Conservation (phyloP, 2,329 filamentous ascomycete species). For the Fusarium sp. region DNA sequence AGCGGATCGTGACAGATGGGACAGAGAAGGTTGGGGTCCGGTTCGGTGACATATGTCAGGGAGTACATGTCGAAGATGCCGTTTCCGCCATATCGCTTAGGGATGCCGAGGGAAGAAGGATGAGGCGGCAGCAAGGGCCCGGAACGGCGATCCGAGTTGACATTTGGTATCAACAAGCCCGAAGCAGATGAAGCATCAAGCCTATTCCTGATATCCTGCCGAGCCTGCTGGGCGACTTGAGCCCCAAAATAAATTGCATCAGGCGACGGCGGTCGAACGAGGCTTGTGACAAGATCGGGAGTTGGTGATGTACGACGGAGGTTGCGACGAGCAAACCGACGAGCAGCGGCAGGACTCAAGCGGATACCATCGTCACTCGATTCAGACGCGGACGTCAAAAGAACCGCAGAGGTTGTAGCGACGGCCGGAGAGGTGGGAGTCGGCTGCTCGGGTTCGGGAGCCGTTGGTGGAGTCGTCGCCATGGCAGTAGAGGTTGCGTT, state of each 20-base stretch:
- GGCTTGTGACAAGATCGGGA: slow-evolving; percentile 54
- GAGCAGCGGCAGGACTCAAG: slow-evolving; percentile 50
- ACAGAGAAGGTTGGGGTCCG: slow-evolving; percentile 62
- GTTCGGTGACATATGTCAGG: slow-evolving; percentile 56
- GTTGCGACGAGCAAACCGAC: slow-evolving; percentile 52
- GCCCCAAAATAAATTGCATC: slow-evolving; percentile 49
- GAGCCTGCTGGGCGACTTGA: slow-evolving; percentile 40
- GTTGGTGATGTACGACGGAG: slow-evolving; percentile 51
- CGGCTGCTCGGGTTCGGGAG: slow-evolving; percentile 21
- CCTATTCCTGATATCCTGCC: slow-evolving; percentile 32
- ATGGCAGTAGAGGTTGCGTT: slow-evolving; percentile 19
- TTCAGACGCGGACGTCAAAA: slow-evolving; percentile 45
- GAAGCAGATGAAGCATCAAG: slow-evolving; percentile 25
- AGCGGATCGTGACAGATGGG: slow-evolving; percentile 72
- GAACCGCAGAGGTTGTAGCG: slow-evolving; percentile 3
- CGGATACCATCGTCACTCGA: slow-evolving; percentile 52
- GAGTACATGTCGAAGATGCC: slow-evolving; percentile 59
- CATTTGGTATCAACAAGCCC: slow-evolving; percentile 35
- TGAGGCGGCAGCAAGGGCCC: slow-evolving; percentile 52
- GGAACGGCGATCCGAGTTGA: slow-evolving; percentile 45
- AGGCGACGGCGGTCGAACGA: slow-evolving; percentile 53
- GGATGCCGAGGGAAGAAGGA: slow-evolving; percentile 54
- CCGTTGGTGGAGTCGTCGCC: slow-evolving; percentile 37
- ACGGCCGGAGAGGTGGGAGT: slow-evolving; percentile 24
- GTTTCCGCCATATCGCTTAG: slow-evolving; percentile 51